Base-by-base conservation (phyloP, 805 yeast genomes). In the Nakazawaea wyomingensis region DNA sequence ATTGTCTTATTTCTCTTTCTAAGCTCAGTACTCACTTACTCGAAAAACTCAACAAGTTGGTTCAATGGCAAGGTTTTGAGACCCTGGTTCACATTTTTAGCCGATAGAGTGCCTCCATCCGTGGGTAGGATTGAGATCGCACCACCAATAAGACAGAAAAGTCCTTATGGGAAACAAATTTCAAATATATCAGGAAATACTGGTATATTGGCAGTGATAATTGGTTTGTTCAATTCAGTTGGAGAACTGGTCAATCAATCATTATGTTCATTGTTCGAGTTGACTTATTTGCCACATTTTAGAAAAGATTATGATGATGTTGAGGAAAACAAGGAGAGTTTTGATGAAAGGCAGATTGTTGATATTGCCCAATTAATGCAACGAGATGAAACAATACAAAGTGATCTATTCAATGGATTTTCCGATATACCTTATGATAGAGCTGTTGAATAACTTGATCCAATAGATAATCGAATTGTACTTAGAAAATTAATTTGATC, bases 71-170 rank as follows among this genome's bases (percentile, higher is more conserved):
- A 4, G 8, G 10, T 28, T 11, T 11, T 44, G 19, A 55, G 64
- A 32, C 33, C 46, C 1, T 30, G 51, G 17, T 38, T 61, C 9
- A 41, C 51, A 6, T 48, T 29, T 16, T 16, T 61, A 9, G 68
- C 66, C 4, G 62, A 61, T 39, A 22, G 34, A 33, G 21, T 63
- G 26, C 66, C 66, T 2, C 65, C 66, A 0, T 62, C 66, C 1
- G 57, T 63, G 2, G 67, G 66, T 1, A 47, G 46, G 14, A 40
- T 38, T 6, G 64, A 59, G 39, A 48, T 49, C 17, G 33, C 19
- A n/a, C 18, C 27, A 34, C n/a, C n/a, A n/a, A n/a, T n/a, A n/a
- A n/a, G n/a, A n/a, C n/a, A n/a, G n/a, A n/a, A n/a, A n/a, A n/a
- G n/a, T n/a, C n/a, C n/a, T n/a, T n/a, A n/a, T n/a, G n/a, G n/a